Evolutionary conservation across 192 early-diverging fungal genomes (phyloP), one percentile per base, ranked within the genome.

Genomic region (Umbelopsis sp.): DNA sequence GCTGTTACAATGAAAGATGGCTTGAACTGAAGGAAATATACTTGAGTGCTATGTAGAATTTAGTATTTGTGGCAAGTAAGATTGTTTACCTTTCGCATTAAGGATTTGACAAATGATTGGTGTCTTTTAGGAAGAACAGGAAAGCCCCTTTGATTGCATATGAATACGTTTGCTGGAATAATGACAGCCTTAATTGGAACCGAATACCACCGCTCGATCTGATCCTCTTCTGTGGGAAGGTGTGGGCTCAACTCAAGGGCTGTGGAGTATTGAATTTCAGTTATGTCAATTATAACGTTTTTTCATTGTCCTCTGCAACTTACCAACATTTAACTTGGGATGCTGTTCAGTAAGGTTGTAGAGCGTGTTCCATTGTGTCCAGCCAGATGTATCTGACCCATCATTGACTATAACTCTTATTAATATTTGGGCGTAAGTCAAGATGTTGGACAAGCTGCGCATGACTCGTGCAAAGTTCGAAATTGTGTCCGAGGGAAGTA

Each of bases 121-220:
- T 95, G 88, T 0, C 66, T 59, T 72, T 93, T 93, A 31, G 84
- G 83, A 31, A 99, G 85, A 43, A 98, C 98, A 11, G 98, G 97
- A 72, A 87, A 97, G 2, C 94, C 94, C 66, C 90, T 91, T 38
- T 79, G 76, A 80, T 98, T 98, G 8, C 73, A 74, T 6, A 94
- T 69, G 70, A 99, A 99, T 36, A 92, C 73, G 20, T 76, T 44
- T 14, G 87, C 87, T 3, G 93, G 89, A 9, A 99, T 47, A 44
- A 95, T 84, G 4, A 97, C 81, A 1, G 84, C 76, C 68, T 88
- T 86, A 21, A 99, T 81, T 0, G 98, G 98, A 72, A 98, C 97
- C 2, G 96, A 91, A 16, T 88, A 75, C 98, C 98, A 99, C 52
- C 81, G 82, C 12, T 84, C 80, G 14, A 88, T 34, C 26, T 82